Evolutionary conservation across 805 yeast species (phyloP), one percentile per base, ranked within the genome.

Genomic region (Komagataella populi): DNA sequence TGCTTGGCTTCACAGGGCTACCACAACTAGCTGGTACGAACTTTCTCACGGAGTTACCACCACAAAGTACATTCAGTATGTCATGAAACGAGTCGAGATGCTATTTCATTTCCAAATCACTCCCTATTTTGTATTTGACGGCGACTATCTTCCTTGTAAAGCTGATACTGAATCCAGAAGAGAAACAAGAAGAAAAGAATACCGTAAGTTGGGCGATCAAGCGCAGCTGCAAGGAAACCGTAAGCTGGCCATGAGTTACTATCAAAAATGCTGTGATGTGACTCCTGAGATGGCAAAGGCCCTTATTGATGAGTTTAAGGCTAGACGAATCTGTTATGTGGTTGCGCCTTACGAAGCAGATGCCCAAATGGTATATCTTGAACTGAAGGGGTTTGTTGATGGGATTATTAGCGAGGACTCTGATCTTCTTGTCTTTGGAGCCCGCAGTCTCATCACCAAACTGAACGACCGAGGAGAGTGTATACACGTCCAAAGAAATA

Each of bases 321-420:
- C 63, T 12, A 70, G 74, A 48, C 65, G 67, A 1, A 79, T 93
- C 49, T 76, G 73, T 53, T 91, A 78, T 59, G 77, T 93, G 6
- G 99, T 93, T 6, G 98, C 99, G 0, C 99, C 99, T 0, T 93
- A 88, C 63, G 99, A 93, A 67, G 99, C 99, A 0, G 99, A 93
- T 64, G 84, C 99, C 1, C 99, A 93, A 64, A 79, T 93, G 84
- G 98, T 90, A 7, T 88, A 82, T 59, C 72, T 93, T 46, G 98
- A 91, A 62, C 77, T 79, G 53, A 56, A 67, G 0, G 91, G 91
- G 0, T 50, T 80, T 1, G 91, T 88, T 5, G 84, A 88, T 55
- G 98, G 91, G 0, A 86, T 93, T 4, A 72, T 93, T 6, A 83
- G 96, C 46, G 99, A 93, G 61, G 99, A 93, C 63, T 89, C 97